Evolutionary conservation across 768 basidiomycete genomes (phyloP).

Genomic region (Amanita pseudoporphyria): DNA sequence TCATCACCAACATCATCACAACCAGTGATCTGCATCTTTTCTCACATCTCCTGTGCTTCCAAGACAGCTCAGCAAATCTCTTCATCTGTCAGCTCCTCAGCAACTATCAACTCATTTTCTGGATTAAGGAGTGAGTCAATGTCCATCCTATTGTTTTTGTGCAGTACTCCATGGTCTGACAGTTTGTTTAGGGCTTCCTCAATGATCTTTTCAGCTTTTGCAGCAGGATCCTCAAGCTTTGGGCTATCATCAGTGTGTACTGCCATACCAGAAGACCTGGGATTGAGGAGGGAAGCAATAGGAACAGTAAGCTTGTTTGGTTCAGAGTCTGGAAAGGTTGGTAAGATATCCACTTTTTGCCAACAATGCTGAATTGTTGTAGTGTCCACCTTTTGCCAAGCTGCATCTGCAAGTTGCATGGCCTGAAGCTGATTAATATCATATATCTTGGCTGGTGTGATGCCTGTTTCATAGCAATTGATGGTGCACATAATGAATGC

Average conservation of each 20-base stretch:
- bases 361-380: background rate
- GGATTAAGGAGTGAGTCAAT: conserved; percentile 22
- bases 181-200: conserved; percentile 14
- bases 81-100: conserved; percentile 14
- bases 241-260: no score
- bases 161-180: conserved; percentile 16
- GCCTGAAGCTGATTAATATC: no score
- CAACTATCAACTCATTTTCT: conserved; percentile 11
- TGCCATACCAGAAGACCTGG: no score
- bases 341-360: no score
- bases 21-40: no score
- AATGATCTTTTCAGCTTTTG: conserved; percentile 14
- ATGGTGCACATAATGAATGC: conserved; percentile 15
- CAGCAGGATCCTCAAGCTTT: conserved; percentile 3
- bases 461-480: background rate
- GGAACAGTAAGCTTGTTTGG: conserved; percentile 14
- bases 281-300: conserved; percentile 14
- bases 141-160: conserved; percentile 16
- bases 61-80: conserved; percentile 19
- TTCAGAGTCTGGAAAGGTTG: background rate
- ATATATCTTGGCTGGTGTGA: no score
- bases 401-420: no score
- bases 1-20: no score
- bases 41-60: conserved; percentile 13
- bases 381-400: background rate